A percentile compares a stretch with the other conserved stretches of the same genome.
phyloP scores from a whole-genome alignment of 2,329 filamentous ascomycete genomes.

The Teratosphaeria zuluensis region DNA sequence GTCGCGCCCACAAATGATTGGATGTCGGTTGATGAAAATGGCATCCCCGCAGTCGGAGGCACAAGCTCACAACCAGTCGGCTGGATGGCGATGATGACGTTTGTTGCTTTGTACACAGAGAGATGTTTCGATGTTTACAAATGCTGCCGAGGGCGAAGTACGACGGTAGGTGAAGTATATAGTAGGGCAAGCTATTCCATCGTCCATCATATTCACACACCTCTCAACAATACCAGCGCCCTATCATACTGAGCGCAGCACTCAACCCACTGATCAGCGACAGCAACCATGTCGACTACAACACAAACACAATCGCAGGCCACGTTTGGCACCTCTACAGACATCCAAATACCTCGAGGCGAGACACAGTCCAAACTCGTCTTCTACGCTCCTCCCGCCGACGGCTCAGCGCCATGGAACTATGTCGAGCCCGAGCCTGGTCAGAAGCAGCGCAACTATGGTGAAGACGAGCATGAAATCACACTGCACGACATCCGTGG shows the following conservation, averaged over 20 bases:
- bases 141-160: background rate
- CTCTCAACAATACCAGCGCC: background rate
- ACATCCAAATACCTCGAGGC: constrained; percentile 43
- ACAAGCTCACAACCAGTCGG: background rate
- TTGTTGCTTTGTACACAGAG: background rate
- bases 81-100: background rate
- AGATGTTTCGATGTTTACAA: constrained; percentile 3
- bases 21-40: background rate
- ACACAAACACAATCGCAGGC: constrained; percentile 16
- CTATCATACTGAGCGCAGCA: background rate
- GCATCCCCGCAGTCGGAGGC: background rate
- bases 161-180: background rate
- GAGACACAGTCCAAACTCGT: constrained; percentile 52
- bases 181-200: background rate
- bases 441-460: constrained; percentile 57
- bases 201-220: background rate
- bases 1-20: background rate
- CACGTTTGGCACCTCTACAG: constrained; percentile 14
- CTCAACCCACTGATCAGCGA: background rate
- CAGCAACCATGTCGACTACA: constrained; percentile 12
- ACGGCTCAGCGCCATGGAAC: constrained; percentile 49
- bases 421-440: constrained; percentile 53
- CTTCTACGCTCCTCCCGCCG: constrained; percentile 54
- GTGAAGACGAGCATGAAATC: constrained; percentile 41
- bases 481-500: constrained; percentile 65